Evolutionary conservation across 2,329 filamentous ascomycete genomes (phyloP), one percentile per base, ranked within the genome.

Genomic region (Aspergillus sp.): DNA sequence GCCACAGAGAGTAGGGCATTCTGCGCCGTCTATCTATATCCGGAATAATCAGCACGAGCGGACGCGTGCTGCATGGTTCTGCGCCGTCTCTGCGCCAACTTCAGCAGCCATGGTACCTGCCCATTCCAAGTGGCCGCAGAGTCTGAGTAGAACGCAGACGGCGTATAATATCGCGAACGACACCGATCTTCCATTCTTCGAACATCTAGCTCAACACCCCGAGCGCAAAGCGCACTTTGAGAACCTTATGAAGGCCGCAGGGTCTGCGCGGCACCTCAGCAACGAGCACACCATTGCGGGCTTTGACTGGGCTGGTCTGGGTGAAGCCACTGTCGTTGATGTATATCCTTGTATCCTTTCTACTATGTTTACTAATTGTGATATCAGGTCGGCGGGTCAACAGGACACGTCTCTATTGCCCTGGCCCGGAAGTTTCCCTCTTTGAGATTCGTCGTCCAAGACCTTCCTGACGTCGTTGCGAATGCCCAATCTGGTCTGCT

Each of bases 341-440:
- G 52, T 24, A 24, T 30, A 30, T 30, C 9, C 27, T 24, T 7
- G 24, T 24, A 24, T 24, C 20, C 20, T 20, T 20, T 20, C 20
- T 20, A 20, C 20, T 20, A 20, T 20, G 20, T 20, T 20, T 24
- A 24, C 24, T 24, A 2, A 24, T 7, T 24, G 7, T 7, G 24
- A 24, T 24, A 6, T 6, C 1, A 30, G 27, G 1, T 71, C 22
- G 85, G 85, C 9, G 85, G 85, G 2, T 83, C 80, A 17, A 81
- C 82, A 52, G 85, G 85, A 0, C 82, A 84, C 47, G 80, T 82
- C n/a, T 80, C 76, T 47, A 75, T 83, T n/a, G 82, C 80, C 3
- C 72, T 87, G 44, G 85, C 82, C 2, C 74, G 75, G 56, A 71
- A 70, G 55, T 84, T 80, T 70, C 75, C 75, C 47, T 75, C 80